A percentile compares a stretch with the other conserved stretches of the same genome.
These are phyloP conservation scores for Yamadazyma taylorii DNA, from an alignment of 1,139 yeast species.

Conservation along the genomic window DNA sequence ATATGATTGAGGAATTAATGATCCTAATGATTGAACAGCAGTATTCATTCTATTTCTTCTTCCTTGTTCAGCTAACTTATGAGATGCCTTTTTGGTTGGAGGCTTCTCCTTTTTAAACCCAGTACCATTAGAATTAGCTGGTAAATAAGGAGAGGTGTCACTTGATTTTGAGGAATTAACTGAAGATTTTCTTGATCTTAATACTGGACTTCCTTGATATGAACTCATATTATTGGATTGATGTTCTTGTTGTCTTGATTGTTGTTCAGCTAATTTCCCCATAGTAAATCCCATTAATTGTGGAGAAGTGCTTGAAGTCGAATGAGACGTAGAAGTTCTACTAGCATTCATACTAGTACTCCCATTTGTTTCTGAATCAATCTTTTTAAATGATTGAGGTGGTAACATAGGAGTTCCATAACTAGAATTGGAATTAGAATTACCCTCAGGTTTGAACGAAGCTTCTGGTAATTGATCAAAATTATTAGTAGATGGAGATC, in stretches of 20 bases:
- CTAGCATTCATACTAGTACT: background rate
- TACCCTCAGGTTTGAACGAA: slow-evolving; percentile 18
- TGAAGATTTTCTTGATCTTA: slow-evolving; percentile 18
- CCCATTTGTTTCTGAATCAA: slow-evolving; percentile 16
- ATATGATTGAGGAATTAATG: slow-evolving; percentile 62
- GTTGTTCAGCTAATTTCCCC: slow-evolving; percentile 47
- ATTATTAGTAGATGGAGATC: slow-evolving; percentile 14
- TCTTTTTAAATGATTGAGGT: slow-evolving; percentile 32
- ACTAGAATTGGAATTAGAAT: slow-evolving; percentile 10
- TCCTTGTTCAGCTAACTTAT: slow-evolving; percentile 95
- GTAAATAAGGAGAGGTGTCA: slow-evolving; percentile 21
- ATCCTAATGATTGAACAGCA: slow-evolving; percentile 75
- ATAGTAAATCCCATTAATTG: slow-evolving; percentile 50
- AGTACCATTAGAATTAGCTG: slow-evolving; percentile 9
- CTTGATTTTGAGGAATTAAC: slow-evolving; percentile 17
- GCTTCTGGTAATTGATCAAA: slow-evolving; percentile 43
- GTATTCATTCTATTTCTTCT: slow-evolving; percentile 87
- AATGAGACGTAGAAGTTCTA: background rate
- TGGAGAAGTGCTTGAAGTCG: slow-evolving; percentile 15
- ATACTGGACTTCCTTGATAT: slow-evolving; percentile 10
- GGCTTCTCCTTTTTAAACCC: slow-evolving; percentile 23
- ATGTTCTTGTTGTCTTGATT: slow-evolving; percentile 4
- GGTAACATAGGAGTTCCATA: slow-evolving; percentile 39
- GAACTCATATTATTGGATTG: slow-evolving; percentile 1
- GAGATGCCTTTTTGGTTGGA: slow-evolving; percentile 69